Conservation (phyloP, 192 early-diverging fungal species). For the Coemansia sp. region DNA sequence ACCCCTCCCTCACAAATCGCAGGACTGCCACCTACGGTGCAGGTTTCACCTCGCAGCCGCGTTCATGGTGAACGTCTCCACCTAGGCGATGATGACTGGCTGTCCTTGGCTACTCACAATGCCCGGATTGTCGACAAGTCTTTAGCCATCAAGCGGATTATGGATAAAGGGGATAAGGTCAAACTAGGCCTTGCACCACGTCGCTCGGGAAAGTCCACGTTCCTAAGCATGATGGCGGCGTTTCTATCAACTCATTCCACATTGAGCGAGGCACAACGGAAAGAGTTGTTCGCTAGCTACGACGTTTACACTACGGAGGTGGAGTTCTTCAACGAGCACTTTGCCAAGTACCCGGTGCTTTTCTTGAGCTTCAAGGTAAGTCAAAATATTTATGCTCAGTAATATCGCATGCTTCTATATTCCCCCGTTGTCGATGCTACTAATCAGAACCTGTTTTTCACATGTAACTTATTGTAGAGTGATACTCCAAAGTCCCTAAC, state of each 20-base stretch:
- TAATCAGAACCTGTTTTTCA: neutral
- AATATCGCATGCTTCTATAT: neutral
- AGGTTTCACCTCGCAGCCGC: neutral
- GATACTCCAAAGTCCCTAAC: neutral
- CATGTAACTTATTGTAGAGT: neutral
- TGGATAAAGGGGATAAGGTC: neutral
- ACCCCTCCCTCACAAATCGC: neutral
- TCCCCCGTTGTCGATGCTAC: neutral
- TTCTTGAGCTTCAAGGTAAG: neutral
- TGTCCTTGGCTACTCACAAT: neutral
- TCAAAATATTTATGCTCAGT: neutral
- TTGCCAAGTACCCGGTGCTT: neutral
- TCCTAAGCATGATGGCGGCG: neutral
- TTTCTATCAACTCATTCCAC: neutral
- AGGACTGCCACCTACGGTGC: neutral
- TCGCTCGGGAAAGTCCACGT: neutral
- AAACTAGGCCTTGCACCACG: neutral
- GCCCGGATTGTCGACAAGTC: neutral
- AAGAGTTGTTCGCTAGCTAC: neutral
- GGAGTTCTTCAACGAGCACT: neutral
- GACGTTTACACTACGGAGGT: neutral
- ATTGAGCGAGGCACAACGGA: neutral
- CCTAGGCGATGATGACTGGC: neutral
- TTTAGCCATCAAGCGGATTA: neutral
- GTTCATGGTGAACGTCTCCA: neutral